A percentile compares a stretch with the other conserved stretches of the same genome.
These are phyloP conservation scores for Beta vulgaris DNA, from an alignment of 148 eudicot species.

Conservation along the genomic window DNA sequence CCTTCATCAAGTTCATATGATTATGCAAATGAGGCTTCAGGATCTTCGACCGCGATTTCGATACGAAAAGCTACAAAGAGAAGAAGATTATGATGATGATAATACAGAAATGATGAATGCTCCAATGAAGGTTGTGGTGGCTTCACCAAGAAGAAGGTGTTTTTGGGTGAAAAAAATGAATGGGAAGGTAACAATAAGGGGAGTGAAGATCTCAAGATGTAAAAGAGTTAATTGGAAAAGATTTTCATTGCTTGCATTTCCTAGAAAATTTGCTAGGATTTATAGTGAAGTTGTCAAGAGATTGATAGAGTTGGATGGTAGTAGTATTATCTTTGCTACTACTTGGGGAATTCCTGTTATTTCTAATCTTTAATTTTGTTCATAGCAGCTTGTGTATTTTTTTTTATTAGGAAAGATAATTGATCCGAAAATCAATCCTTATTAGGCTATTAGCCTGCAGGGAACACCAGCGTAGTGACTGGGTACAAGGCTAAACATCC, in stretches of 20 bases:
- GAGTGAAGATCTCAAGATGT: slow-evolving; percentile 30
- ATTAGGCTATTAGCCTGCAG: too few species aligned
- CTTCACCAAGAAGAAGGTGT: slow-evolving; percentile 25
- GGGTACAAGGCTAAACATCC: too few species aligned
- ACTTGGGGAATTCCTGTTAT: slow-evolving; percentile 39
- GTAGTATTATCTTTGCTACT: slow-evolving; percentile 26
- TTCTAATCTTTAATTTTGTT: slow-evolving; percentile 24
- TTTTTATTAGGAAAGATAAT: neutral
- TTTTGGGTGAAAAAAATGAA: slow-evolving; percentile 34
- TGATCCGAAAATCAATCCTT: too few species aligned
- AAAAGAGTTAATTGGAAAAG: slow-evolving; percentile 23
- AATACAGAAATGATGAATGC: neutral
- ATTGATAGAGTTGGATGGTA: slow-evolving; percentile 33
- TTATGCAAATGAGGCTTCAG: slow-evolving; percentile 27
- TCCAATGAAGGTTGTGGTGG: neutral
- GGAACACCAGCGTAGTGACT: too few species aligned
- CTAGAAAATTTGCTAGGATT: slow-evolving; percentile 29
- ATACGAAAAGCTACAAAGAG: slow-evolving; percentile 24
- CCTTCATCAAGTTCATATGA: neutral
- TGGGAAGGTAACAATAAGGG: slow-evolving; percentile 23
- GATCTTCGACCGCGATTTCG: slow-evolving; percentile 14
- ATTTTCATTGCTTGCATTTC: slow-evolving; percentile 28
- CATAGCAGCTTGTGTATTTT: neutral
- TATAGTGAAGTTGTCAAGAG: slow-evolving; percentile 27
- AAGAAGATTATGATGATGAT: slow-evolving; percentile 8